Percentiles rank a stretch among this genome's conserved stretches.
phyloP scores from a whole-genome alignment of 192 early-diverging fungal genomes.

The Chytriomyces hyalinus region DNA sequence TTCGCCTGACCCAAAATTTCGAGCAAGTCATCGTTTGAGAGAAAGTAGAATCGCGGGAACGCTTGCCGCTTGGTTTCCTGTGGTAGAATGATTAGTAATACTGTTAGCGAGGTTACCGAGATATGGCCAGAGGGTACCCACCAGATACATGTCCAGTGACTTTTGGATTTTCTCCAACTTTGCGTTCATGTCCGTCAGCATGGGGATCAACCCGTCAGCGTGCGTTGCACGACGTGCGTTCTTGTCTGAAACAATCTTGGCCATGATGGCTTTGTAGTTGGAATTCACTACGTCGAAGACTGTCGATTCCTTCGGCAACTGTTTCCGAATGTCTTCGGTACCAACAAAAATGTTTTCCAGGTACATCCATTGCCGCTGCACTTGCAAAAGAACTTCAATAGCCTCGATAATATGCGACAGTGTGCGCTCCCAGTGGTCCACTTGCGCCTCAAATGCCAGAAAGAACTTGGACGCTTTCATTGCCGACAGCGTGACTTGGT shows the following conservation, averaged over 20 bases:
- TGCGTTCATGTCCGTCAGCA: conserved; percentile 60
- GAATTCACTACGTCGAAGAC: conserved; percentile 59
- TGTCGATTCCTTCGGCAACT: conserved; percentile 59
- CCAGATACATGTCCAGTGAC: conserved; percentile 65
- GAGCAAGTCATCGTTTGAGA: conserved; percentile 66
- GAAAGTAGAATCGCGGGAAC: conserved; percentile 67
- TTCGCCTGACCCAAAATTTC: conserved; percentile 66
- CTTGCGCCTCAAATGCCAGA: conserved; percentile 58
- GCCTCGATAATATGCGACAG: conserved; percentile 62
- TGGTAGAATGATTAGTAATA: not conserved
- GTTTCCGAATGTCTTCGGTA: conserved; percentile 64
- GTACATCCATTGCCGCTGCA: conserved; percentile 69
- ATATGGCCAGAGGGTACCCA: conserved; percentile 2
- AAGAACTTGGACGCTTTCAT: conserved; percentile 68
- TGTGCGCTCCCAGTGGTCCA: conserved; percentile 63
- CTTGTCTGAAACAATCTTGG: conserved; percentile 47
- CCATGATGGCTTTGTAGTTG: conserved; percentile 55
- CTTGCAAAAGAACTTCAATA: conserved; percentile 57
- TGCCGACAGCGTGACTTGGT: conserved; percentile 65
- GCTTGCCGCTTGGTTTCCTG: conserved; percentile 63
- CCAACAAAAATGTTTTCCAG: conserved; percentile 68
- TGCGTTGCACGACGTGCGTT: conserved; percentile 61
- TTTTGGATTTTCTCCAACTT: conserved; percentile 69
- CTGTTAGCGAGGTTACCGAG: not conserved
- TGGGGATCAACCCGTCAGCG: conserved; percentile 47